phyloP scores from a whole-genome alignment of 1,284 basidiomycete species.

The Ceratobasidium sp. region DNA sequence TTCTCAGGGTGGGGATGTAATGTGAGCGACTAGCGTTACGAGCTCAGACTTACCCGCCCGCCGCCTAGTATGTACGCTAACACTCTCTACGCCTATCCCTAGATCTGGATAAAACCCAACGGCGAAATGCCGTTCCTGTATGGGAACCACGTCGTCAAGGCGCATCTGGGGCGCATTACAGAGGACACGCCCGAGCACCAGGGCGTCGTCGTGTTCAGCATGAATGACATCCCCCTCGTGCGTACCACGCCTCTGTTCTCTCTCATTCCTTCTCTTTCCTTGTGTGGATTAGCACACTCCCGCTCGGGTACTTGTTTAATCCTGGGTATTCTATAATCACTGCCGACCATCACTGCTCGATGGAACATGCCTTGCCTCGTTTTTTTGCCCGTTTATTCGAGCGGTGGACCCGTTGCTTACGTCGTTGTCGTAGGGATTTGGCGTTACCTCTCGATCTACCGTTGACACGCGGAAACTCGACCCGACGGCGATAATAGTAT shows the following conservation, averaged over 20 bases:
- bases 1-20: too few relatives aligned
- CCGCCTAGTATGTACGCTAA: conserved; percentile 14
- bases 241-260: conserved; percentile 44
- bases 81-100: neutral
- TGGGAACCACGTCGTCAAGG: conserved; percentile 98
- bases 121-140: conserved; percentile 99
- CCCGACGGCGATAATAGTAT: conserved; percentile 97
- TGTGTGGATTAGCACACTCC: neutral
- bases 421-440: conserved; percentile 77
- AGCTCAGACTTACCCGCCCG: neutral
- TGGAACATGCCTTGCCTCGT: neutral
- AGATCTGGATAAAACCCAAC: conserved; percentile 99
- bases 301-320: neutral
- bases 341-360: neutral
- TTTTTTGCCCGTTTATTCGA: neutral
- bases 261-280: conserved; percentile 31
- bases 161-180: conserved; percentile 97
- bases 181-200: conserved; percentile 99
- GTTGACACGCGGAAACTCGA: conserved; percentile 96
- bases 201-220: conserved; percentile 95
- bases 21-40: neutral
- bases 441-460: conserved; percentile 95
- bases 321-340: neutral
- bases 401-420: conserved; percentile 13
- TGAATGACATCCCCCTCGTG: conserved; percentile 92